Conservation (phyloP, 2,329 filamentous ascomycete species). For the Orbilia quercus region DNA sequence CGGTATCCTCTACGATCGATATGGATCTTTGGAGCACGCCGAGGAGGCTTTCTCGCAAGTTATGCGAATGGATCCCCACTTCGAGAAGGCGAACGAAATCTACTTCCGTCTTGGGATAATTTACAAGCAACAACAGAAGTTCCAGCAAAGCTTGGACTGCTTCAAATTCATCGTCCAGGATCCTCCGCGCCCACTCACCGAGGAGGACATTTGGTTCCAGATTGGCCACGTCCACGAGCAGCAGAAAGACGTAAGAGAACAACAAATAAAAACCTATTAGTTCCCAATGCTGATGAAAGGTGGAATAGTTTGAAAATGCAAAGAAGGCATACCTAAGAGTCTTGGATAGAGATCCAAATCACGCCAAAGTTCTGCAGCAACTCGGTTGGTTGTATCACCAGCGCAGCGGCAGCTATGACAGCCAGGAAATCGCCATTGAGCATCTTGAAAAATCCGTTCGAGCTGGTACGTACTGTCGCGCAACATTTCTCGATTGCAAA, state of each 20-base stretch:
- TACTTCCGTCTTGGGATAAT: conserved; percentile 99
- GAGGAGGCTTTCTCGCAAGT: conserved; percentile 98
- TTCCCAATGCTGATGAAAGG: not conserved
- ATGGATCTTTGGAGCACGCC: conserved; percentile 94
- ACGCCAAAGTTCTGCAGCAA: conserved; percentile 97
- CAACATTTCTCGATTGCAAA: conserved; percentile 22
- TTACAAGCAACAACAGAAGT: conserved; percentile 98
- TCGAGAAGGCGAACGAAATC: conserved; percentile 98
- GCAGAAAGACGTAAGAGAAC: conserved; percentile 87
- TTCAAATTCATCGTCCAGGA: conserved; percentile 98
- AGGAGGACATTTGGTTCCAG: conserved; percentile 99
- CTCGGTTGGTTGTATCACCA: conserved; percentile 98
- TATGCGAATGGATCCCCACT: conserved; percentile 97
- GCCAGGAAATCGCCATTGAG: conserved; percentile 95
- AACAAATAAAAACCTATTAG: not conserved
- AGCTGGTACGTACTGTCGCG: conserved; percentile 74
- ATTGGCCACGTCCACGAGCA: conserved; percentile 99
- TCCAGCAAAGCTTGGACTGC: conserved; percentile 92
- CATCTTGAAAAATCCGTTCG: conserved; percentile 96
- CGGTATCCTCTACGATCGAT: conserved; percentile 94
- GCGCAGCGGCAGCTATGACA: conserved; percentile 88
- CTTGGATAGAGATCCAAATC: conserved; percentile 91
- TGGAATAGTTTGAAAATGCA: conserved; percentile 82
- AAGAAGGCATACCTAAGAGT: conserved; percentile 93
- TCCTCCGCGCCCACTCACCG: conserved; percentile 88